Evolutionary conservation across 495 filamentous ascomycete species (phyloP), one percentile per base, ranked within the genome.

Genomic region (Penicillium maclennaniae): DNA sequence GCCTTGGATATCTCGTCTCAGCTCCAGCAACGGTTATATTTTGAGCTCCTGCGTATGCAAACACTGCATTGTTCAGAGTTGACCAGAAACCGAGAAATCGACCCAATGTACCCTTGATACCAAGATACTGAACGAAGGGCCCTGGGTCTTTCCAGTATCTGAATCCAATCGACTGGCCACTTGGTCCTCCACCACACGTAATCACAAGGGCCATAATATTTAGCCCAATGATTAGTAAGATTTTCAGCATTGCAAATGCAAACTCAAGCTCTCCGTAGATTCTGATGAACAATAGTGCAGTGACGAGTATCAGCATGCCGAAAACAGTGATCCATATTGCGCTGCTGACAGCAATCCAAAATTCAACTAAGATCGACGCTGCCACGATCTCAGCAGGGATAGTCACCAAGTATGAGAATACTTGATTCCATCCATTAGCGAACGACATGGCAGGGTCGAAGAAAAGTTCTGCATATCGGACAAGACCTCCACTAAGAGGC

Each of bases 1-100:
- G 45, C 10, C 65, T 53, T 12, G 70, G 70, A 41, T 63, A 60
- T 45, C 55, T 56, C 27, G 67, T 73, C 55, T 69, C 75, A n/a
- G 71, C 69, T 7, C 72, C 75, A 9, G 71, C 71, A 51, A 76
- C 70, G 28, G 73, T 68, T 19, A 78, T 66, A 8, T 61, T 66
- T 58, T 78, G 72, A 48, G 80, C 68, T 23, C 75, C 76, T 3
- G 75, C 69, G 53, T 79, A 83, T 2, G 68, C 69, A 62, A 78
- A 83, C 4, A 77, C 75, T 14, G 77, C 77, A 27, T 70, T 77
- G 4, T 63, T 74, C 58, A 81, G 69, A n/a, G 76, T 73, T 26
- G 64, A 65, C 76, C 76, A 80, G 57, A 77, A 82, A 1, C 76
- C 79, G 7, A 82, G 65, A 50, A 58, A 58, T 20, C 53, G 31